Evolutionary conservation across 106 monocot species (phyloP), one percentile per base, ranked within the genome.

Genomic region (Acorus calamus): DNA sequence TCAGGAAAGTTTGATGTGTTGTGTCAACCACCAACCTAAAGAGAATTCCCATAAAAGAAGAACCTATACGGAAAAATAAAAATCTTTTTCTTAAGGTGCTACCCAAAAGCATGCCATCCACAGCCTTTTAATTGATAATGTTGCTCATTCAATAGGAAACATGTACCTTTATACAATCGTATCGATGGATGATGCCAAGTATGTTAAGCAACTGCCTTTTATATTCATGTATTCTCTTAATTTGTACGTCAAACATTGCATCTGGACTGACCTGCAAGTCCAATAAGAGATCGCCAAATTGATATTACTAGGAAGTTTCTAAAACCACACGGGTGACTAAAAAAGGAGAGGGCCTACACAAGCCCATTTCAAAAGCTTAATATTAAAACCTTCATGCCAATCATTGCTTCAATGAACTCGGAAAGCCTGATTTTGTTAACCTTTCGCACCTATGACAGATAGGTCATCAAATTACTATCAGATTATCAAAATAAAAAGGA

Each of bases 241-340:
- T 53, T 53, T 78, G 77, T 59, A 78, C 77, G 62, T 78, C 77
- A 63, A 78, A 78, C 67, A 78, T 78, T 56, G 77, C 77, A 67
- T 78, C 77, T 67, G 77, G 77, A 11, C 72, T 72, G 60, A 78
- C 71, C 77, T 77, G 66, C 2, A 60, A 69, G 14, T 12, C 50
- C 7, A 63, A 42, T 44, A 49, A 60, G 42, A 44, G 50, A 8
- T 10, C 55, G 53, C 42, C 45, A 59, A 48, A 14, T 12, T 55
- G 48, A 28, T 42, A 47, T 12, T 41, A 6, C 62, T 46, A 28
- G 28, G 28, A 28, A 28, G 28, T 28, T 28, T 28, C 28, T 28
- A 28, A 28, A 0, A 28, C 28, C 28, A 28, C 28, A 28, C 1
- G 28, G 28, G 28, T 28, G 28, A 28, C 28, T 28, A 28, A 28